Conservation (phyloP, 805 yeast species). For the Phaffomyces opuntiae region DNA sequence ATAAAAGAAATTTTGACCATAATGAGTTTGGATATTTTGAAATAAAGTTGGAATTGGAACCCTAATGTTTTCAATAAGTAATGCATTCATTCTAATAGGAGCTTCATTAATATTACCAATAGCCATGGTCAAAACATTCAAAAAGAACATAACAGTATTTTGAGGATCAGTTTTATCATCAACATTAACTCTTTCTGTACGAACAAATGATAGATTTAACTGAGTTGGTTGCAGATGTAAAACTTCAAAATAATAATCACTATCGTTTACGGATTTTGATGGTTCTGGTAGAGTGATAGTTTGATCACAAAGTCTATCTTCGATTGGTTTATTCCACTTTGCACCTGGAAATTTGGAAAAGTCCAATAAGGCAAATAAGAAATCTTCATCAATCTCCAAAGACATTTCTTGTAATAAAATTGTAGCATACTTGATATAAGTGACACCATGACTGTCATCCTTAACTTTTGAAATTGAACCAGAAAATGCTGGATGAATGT, state of each 20-base stretch:
- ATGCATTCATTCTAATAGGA: constrained; percentile 81
- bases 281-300: constrained; percentile 68
- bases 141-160: constrained; percentile 65
- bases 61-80: constrained; percentile 81
- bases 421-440: constrained; percentile 88
- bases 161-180: constrained; percentile 57
- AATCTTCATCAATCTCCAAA: constrained; percentile 90
- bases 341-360: constrained; percentile 80
- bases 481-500: constrained; percentile 84
- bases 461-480: constrained; percentile 78
- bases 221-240: constrained; percentile 89
- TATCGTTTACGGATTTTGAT: constrained; percentile 41
- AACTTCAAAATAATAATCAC: constrained; percentile 86
- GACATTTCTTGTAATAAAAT: constrained; percentile 84
- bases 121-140: constrained; percentile 91
- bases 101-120: constrained; percentile 97
- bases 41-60: constrained; percentile 72
- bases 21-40: constrained; percentile 73
- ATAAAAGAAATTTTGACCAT: constrained; percentile 84
- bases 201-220: constrained; percentile 80
- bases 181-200: constrained; percentile 72
- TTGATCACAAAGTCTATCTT: constrained; percentile 55
- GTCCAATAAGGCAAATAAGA: constrained; percentile 73
- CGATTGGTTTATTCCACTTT: constrained; percentile 48
- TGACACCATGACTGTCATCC: constrained; percentile 86